Percentiles rank a stretch among this genome's conserved stretches.
Evolutionary conservation across 331 rosid genomes (phyloP).

Genomic region (Malus hybrid): DNA sequence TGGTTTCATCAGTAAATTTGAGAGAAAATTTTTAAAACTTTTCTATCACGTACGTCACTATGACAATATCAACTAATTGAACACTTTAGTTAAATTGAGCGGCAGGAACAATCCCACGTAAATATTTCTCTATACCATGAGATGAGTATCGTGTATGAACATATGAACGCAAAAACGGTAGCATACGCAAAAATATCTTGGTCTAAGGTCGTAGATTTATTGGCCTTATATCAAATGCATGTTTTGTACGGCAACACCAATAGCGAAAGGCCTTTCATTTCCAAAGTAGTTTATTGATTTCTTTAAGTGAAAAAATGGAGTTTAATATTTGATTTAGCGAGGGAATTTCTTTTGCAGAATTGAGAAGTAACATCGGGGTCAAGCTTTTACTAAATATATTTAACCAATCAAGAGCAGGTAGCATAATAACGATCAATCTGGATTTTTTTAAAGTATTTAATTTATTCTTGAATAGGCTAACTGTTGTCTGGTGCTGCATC

Average conservation of each 20-base stretch:
- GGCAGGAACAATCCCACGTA: background rate
- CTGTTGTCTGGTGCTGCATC: background rate
- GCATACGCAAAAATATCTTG: background rate
- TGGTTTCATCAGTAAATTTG: background rate
- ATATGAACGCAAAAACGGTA: background rate
- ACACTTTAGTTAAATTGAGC: too few species aligned
- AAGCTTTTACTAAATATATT: background rate
- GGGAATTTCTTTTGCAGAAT: background rate
- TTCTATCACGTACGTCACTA: background rate
- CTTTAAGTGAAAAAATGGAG: background rate
- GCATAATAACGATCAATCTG: background rate
- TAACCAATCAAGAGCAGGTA: background rate
- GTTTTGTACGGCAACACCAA: background rate
- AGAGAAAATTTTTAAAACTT: background rate
- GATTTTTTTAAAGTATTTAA: conserved; percentile 3
- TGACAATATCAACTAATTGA: too few species aligned
- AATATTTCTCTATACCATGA: background rate
- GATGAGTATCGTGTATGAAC: background rate
- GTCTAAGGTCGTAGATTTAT: background rate
- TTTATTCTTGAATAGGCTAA: conserved; percentile 16
- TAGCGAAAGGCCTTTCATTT: background rate
- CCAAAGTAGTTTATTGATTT: background rate
- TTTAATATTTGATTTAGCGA: background rate
- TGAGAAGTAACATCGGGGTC: background rate
- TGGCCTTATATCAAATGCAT: background rate